Percentiles rank a stretch among this genome's conserved stretches.
phyloP scores from a whole-genome alignment of 2,329 filamentous ascomycete genomes.

The Alternaria tenuissima region DNA sequence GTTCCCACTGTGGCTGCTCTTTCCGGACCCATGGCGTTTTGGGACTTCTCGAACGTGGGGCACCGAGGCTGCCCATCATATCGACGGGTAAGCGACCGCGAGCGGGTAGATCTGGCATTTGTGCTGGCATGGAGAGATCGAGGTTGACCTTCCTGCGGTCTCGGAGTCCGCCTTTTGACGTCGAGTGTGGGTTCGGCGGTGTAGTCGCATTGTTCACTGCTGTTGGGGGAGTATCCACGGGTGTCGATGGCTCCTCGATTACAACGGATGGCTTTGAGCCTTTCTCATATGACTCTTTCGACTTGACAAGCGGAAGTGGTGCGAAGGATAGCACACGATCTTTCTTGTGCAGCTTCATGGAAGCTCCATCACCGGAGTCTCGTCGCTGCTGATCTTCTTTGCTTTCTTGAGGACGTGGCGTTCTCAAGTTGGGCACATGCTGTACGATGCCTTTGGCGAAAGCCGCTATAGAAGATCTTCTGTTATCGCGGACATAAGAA shows the following conservation, averaged over 20 bases:
- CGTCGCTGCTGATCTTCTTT: conserved; percentile 5
- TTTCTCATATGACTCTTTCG: conserved; percentile 1
- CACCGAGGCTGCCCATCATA: conserved; percentile 25
- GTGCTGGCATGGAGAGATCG: conserved; percentile 36
- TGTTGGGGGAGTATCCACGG: background rate
- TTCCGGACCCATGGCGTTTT: conserved; percentile 34
- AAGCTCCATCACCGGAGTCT: conserved; percentile 2
- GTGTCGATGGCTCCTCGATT: background rate
- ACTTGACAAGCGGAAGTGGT: conserved; percentile 3
- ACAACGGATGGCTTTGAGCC: conserved; percentile 6
- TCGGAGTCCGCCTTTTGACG: conserved; percentile 29
- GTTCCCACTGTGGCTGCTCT: conserved; percentile 23
- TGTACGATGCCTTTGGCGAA: conserved; percentile 35
- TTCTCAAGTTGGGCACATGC: conserved; percentile 35
- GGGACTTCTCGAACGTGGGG: conserved; percentile 38
- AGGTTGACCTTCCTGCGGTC: conserved; percentile 41
- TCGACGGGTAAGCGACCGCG: conserved; percentile 22
- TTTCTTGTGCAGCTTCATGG: conserved; percentile 12
- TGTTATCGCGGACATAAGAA: conserved; percentile 19
- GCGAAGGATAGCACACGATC: conserved; percentile 20
- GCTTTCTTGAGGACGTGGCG: conserved; percentile 19
- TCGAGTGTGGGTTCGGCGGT: background rate
- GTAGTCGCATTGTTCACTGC: background rate
- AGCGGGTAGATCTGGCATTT: conserved; percentile 31
- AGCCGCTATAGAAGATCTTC: conserved; percentile 33